Percentiles rank a stretch among this genome's conserved stretches.
These are phyloP conservation scores for Tricholoma terreum DNA, from an alignment of 768 basidiomycete species.

Conservation along the genomic window DNA sequence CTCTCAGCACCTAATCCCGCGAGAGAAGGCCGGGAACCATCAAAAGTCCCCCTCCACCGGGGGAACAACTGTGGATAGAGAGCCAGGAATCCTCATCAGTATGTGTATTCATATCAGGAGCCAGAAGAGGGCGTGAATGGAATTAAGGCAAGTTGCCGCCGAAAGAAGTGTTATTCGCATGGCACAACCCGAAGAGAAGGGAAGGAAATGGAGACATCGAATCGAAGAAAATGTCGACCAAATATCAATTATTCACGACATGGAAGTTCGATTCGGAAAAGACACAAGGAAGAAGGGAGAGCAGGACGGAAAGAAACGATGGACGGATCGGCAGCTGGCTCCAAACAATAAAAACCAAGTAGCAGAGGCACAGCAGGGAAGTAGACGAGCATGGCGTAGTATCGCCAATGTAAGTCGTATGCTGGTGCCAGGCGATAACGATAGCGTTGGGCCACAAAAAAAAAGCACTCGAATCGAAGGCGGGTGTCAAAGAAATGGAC, in stretches of 20 bases:
- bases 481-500: background rate
- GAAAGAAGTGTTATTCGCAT: background rate
- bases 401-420: too few species aligned
- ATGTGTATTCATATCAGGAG: background rate
- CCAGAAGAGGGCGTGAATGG: background rate
- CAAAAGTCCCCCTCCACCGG: constrained; percentile 74
- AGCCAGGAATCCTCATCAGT: background rate
- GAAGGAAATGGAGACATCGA: background rate
- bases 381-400: too few species aligned
- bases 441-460: too few species aligned
- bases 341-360: background rate
- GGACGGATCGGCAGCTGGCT: background rate
- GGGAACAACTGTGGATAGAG: constrained; percentile 62
- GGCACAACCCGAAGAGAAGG: background rate
- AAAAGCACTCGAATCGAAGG: background rate
- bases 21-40: constrained; percentile 64
- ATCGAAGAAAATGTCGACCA: background rate
- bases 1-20: constrained; percentile 57
- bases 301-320: background rate
- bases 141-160: background rate
- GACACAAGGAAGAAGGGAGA: background rate
- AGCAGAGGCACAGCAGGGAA: background rate
- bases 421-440: too few species aligned
- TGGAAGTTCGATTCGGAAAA: too few species aligned
- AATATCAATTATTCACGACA: too few species aligned